Percentiles rank a stretch among this genome's conserved stretches.
Conservation (phyloP, 2,329 filamentous ascomycete species). For the Teratosphaeria zuluensis region DNA sequence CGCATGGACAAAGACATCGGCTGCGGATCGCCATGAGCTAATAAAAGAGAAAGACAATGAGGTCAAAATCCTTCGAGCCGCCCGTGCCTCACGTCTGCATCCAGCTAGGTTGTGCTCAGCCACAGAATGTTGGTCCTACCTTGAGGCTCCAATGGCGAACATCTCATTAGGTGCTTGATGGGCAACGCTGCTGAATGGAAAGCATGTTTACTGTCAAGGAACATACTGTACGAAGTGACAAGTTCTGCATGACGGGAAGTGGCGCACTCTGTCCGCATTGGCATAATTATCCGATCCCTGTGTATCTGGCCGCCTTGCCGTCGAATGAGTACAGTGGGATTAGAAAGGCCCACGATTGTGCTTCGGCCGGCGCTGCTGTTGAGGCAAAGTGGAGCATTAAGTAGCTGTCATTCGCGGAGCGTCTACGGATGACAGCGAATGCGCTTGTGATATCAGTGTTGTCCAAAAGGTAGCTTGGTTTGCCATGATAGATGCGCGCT, state of each 20-base stretch:
- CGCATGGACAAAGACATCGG: background rate
- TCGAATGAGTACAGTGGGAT: background rate
- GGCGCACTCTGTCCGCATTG: too few species aligned
- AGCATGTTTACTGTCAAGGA: too few species aligned
- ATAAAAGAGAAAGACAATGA: background rate
- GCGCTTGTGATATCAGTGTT: background rate
- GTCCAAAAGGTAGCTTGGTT: too few species aligned
- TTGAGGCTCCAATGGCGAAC: background rate
- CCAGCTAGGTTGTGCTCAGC: background rate
- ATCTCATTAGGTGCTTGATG: background rate
- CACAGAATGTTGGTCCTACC: background rate
- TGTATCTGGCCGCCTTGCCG: too few species aligned
- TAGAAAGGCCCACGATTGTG: background rate
- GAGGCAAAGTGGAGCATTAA: background rate
- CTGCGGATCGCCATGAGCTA: background rate
- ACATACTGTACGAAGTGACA: too few species aligned
- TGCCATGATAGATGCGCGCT: background rate
- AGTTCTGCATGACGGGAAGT: too few species aligned
- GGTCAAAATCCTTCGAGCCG: background rate
- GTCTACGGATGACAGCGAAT: background rate
- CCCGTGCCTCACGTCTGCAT: background rate
- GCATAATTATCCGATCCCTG: too few species aligned
- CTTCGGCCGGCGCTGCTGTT: background rate
- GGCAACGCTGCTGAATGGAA: too few species aligned
- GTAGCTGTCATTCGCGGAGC: background rate